Base-by-base conservation (phyloP, 2,329 filamentous ascomycete species). In the Ceratocystis colombiana region DNA sequence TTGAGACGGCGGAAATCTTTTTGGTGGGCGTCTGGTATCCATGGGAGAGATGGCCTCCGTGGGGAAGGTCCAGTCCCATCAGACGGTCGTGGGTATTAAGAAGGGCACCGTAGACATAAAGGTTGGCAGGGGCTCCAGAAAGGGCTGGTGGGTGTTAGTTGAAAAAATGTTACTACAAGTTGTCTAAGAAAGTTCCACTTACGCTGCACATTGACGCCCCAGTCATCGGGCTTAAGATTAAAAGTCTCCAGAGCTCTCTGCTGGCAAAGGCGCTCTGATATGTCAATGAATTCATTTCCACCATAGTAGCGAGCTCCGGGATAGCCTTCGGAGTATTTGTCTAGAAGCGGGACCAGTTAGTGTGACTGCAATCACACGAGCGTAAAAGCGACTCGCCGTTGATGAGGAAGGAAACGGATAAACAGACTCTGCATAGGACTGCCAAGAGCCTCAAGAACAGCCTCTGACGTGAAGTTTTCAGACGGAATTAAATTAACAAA, bases 321-420 rank as follows among this genome's bases (percentile, higher is more conserved):
- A 73, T 99, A 99, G 64, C 94, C 94, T 77, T 99, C 94, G 0
- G 94, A 97, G 79, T 99, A 99, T 77, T 99, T 97, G 78, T 97
- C 89, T 88, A 73, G 69, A 69, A 37, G 12, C 55, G 28, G 12
- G 28, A 25, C 55, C 65, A 64, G 64, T 62, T 68, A 66, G 64
- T 63, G 46, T 59, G 7, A 44, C 7, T 30, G 44, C 22, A 41
- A 10, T 25, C 17, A 59, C 45, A n/a, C 33, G 28, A 68, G 61
- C 37, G 53, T 50, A 5, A 33, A 63, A 17, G 10, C 8, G 6
- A 28, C 28, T 3, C 30, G 41, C 57, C 57, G 37, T 41, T 41
- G 15, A 41, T 12, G 10, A 33, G n/a, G 8, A 41, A 25, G 20
- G 3, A 22, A 53, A 53, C 6, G 22, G 61, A 61, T 33, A 53